A percentile compares a stretch with the other conserved stretches of the same genome.
phyloP scores from a whole-genome alignment of 352 stramenopile genomes.

The Phytophthora megakarya region DNA sequence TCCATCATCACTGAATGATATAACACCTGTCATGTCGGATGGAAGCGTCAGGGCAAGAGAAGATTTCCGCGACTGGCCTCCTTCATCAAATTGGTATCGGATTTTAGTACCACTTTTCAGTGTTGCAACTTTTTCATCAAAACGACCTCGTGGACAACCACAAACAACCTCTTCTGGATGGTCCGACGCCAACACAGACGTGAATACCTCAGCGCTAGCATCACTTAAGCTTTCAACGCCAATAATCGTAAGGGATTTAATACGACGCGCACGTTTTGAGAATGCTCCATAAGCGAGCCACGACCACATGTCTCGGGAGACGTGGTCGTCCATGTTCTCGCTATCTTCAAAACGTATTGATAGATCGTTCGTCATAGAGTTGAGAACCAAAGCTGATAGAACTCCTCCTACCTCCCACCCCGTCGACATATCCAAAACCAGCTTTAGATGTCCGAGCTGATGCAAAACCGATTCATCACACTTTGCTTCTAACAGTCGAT shows the following conservation, averaged over 20 bases:
- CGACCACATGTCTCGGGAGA: neutral
- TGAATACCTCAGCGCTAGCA: neutral
- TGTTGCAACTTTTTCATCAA: constrained; percentile 2
- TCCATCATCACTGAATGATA: constrained; percentile 19
- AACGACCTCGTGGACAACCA: neutral
- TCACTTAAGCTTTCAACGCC: constrained; percentile 2
- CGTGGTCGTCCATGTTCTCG: neutral
- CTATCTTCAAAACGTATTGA: constrained; percentile 1
- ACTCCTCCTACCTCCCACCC: too few relatives aligned
- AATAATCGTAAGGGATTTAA: constrained; percentile 1
- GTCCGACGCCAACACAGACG: constrained; percentile 1
- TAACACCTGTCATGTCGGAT: too few relatives aligned
- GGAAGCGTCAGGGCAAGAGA: too few relatives aligned
- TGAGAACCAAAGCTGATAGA: constrained; percentile 10
- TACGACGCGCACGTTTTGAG: constrained; percentile 14
- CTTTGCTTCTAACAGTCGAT: too few relatives aligned
- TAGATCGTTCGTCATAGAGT: constrained; percentile 10
- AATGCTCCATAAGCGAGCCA: constrained; percentile 20
- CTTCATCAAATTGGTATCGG: too few relatives aligned
- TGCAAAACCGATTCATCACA: too few relatives aligned
- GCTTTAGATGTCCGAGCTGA: too few relatives aligned
- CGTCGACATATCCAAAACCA: too few relatives aligned
- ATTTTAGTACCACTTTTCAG: constrained; percentile 13
- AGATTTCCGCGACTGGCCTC: too few relatives aligned
- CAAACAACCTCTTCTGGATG: constrained; percentile 19